Base-by-base conservation (phyloP, 192 early-diverging fungal genomes). In the Linnemannia exigua region DNA sequence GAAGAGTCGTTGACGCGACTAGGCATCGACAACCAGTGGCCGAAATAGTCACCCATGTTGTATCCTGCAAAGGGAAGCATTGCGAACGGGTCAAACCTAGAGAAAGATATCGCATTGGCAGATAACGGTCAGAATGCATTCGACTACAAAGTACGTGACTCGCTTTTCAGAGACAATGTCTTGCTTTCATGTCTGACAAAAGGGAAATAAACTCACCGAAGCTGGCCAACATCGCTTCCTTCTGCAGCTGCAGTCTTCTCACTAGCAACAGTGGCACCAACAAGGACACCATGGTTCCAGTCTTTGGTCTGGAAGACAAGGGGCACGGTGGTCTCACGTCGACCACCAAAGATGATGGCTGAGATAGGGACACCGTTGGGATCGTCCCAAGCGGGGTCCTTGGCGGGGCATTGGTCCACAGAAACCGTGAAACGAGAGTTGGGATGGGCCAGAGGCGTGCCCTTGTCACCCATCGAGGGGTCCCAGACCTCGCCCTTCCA, bases 11-110 rank as follows among this genome's bases (percentile, higher is more conserved):
- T 69, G 69, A 86, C 83, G 22, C 78, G 83, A 38, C 58, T 35
- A 1, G 83, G 77, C 83, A 86, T 86, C 25, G 83, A 86, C 36
- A 86, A 31, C 83, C 83, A 86, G n/a, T 86, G 83, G 58, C 61
- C 52, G 54, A 86, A 86, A 47, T 86, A 86, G 70, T 86, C 83
- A 3, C 83, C 83, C 83, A 86, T 86, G 47, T 86, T 86, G 61
- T 86, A 86, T 71, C 83, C 83, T 63, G 70, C 78, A 76, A 86
- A 86, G 8, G 83, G 83, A 17, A 86, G 83, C 83, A 86, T 86
- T 3, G 84, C 84, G 68, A 86, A 86, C 2, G 84, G 84, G 68
- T 86, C 84, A 58, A 86, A 86, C 33, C 84, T 86, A 50, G 11
- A 19, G 28, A 51, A 46, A 67, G 5, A 41, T 7, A 51, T 17